These are phyloP conservation scores for Entomortierella lignicola DNA, from an alignment of 192 early-diverging fungal genomes.

Conservation along the genomic window DNA sequence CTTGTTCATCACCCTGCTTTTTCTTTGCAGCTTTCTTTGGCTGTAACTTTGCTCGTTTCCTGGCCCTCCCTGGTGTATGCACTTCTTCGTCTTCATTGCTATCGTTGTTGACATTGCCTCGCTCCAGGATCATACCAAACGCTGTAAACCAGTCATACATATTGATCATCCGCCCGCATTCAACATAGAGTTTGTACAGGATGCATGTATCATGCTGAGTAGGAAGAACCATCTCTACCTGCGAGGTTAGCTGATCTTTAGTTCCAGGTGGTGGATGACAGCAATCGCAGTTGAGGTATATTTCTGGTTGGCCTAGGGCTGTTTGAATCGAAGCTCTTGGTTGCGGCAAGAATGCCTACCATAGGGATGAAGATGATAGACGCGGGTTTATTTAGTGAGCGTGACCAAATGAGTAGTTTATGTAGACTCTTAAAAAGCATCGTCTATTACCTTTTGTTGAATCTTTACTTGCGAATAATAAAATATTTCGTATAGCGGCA, in stretches of 20 bases:
- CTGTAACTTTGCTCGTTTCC: constrained; percentile 13
- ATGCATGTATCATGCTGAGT: constrained; percentile 89
- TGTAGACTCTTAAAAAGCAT: too few relatives aligned
- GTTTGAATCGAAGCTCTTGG: constrained; percentile 88
- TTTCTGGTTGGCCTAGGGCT: constrained; percentile 78
- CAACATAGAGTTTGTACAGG: constrained; percentile 89
- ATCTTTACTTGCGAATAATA: constrained; percentile 80
- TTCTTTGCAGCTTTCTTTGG: not conserved
- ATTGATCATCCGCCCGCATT: constrained; percentile 95
- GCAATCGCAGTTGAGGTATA: constrained; percentile 88
- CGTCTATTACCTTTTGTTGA: constrained; percentile 76
- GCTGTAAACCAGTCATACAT: constrained; percentile 91
- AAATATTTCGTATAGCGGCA: constrained; percentile 82
- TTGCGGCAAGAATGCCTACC: constrained; percentile 83
- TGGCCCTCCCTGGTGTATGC: not conserved
- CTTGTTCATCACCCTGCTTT: not conserved
- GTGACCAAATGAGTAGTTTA: not conserved
- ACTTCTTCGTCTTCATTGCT: not conserved
- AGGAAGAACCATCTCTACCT: constrained; percentile 59
- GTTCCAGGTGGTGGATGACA: constrained; percentile 60
- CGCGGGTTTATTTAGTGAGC: not conserved
- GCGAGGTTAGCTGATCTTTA: constrained; percentile 16
- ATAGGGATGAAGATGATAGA: not conserved
- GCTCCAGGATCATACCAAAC: constrained; percentile 83
- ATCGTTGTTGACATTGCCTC: constrained; percentile 63